These are phyloP conservation scores for Pestalotiopsis sp. DNA, from an alignment of 2,329 filamentous ascomycete genomes.

Conservation along the genomic window DNA sequence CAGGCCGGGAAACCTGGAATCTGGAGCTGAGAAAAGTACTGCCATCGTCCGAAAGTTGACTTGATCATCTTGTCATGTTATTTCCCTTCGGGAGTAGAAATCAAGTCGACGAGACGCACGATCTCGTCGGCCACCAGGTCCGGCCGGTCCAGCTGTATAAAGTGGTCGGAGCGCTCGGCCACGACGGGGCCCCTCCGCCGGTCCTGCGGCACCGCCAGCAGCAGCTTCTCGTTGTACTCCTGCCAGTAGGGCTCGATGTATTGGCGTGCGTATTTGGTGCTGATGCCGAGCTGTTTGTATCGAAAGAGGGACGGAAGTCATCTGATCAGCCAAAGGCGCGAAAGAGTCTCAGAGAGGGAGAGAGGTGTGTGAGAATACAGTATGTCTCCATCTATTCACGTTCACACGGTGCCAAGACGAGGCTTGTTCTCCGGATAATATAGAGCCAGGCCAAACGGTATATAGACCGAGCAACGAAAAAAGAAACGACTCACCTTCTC, in stretches of 20 bases:
- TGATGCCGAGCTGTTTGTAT: neutral
- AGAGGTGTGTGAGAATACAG: too few relatives aligned
- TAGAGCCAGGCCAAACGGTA: too few relatives aligned
- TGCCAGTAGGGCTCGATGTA: slow-evolving; percentile 8
- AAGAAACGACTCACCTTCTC: neutral
- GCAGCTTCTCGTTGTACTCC: slow-evolving; percentile 3
- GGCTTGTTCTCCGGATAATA: too few relatives aligned
- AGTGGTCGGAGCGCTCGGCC: slow-evolving; percentile 1
- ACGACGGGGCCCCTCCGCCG: neutral
- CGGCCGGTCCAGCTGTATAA: neutral
- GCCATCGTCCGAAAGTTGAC: too few relatives aligned
- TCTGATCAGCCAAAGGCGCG: too few relatives aligned
- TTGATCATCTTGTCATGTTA: neutral
- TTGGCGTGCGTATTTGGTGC: slow-evolving; percentile 1
- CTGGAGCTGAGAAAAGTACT: too few relatives aligned
- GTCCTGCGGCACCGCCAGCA: neutral
- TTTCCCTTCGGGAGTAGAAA: neutral
- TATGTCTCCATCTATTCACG: too few relatives aligned
- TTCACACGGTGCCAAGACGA: too few relatives aligned
- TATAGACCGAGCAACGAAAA: neutral
- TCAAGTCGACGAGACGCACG: neutral
- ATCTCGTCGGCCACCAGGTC: slow-evolving; percentile 3
- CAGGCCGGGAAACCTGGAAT: too few relatives aligned
- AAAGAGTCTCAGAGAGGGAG: too few relatives aligned
- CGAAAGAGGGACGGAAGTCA: too few relatives aligned